Evolutionary conservation across 257 asterid genomes (phyloP), one percentile per base, ranked within the genome.

Genomic region (Dorcoceras hygrometricum): DNA sequence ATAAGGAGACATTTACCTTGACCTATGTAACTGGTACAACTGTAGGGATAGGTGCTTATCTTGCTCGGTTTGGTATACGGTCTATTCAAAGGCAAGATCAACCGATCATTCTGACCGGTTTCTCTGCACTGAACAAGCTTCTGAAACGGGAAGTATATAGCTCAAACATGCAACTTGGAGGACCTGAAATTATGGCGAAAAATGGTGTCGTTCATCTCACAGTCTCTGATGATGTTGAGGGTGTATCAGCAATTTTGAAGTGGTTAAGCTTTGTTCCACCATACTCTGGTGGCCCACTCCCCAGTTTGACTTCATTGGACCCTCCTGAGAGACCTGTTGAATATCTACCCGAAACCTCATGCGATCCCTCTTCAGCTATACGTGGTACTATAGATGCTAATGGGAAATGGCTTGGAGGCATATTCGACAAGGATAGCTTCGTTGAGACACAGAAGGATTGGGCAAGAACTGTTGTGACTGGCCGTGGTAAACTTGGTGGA

Each of bases 101-200:
- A 61, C 99, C 98, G 0, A 94, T 94, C 61, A 88, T 94, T 77
- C 89, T 94, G 66, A 94, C 99, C 0, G 99, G 98, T 58, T 94
- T 90, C 80, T 94, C 99, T 19, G 98, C 99, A 3, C 66, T 94
- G 54, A 94, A 94, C 82, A 94, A 90, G 84, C 96, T 94, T 73
- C 81, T 94, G 46, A 97, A 96, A 10, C 83, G 97, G 70, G 99
- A 94, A 78, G 97, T 94, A 19, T 90, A 94, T 57, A 94, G 97
- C 81, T 94, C 99, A 19, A 96, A 94, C 84, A 90, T 94, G 97
- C 99, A 94, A 66, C 96, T 94, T 8, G 99, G 99, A 6, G 99
- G 99, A 9, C 99, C 99, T n/a, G 90, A 94, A 75, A 88, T 90
- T 58, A 94, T 94, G 99, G 96, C 96, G 0, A 94, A 96, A 5